A percentile compares a stretch with the other conserved stretches of the same genome.
Evolutionary conservation across 371 early-diverging fungal species (phyloP).

Genomic region (Cokeromyces recurvatus): DNA sequence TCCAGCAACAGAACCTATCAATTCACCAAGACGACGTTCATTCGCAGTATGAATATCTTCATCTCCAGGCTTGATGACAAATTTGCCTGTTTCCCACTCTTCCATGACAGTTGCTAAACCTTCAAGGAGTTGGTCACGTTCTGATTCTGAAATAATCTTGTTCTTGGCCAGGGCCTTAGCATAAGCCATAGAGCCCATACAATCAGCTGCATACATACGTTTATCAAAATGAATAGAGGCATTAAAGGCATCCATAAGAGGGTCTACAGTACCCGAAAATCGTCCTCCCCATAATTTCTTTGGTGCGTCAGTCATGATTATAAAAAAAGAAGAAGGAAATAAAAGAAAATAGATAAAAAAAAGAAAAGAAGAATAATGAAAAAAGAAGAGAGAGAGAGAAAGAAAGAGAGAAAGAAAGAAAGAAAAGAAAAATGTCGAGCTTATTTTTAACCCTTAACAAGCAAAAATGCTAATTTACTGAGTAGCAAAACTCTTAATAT

Average conservation of each 20-base stretch:
- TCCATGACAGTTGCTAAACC: constrained; percentile 74
- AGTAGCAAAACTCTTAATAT: no score
- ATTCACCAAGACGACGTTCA: constrained; percentile 91
- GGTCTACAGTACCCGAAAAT: constrained; percentile 87
- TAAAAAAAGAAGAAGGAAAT: not conserved
- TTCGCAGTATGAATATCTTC: constrained; percentile 99
- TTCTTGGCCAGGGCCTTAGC: constrained; percentile 76
- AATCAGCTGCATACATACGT: constrained; percentile 88
- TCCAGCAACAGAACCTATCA: constrained; percentile 89
- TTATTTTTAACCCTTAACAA: no score
- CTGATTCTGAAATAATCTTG: constrained; percentile 73
- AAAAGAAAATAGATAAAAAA: no score
- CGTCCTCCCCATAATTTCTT: constrained; percentile 83
- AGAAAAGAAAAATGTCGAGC: no score
- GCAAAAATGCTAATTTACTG: no score
- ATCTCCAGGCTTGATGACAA: constrained; percentile 76
- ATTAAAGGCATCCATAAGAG: constrained; percentile 95
- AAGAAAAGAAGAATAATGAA: no score
- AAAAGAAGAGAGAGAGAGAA: not conserved
- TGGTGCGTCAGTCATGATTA: constrained; percentile 23
- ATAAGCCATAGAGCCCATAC: constrained; percentile 87
- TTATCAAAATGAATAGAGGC: constrained; percentile 91
- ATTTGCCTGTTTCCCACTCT: constrained; percentile 82
- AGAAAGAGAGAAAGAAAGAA: not conserved
- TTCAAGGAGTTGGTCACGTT: constrained; percentile 63